Evolutionary conservation across 371 early-diverging fungal species (phyloP).

Genomic region (Massospora cicadina): DNA sequence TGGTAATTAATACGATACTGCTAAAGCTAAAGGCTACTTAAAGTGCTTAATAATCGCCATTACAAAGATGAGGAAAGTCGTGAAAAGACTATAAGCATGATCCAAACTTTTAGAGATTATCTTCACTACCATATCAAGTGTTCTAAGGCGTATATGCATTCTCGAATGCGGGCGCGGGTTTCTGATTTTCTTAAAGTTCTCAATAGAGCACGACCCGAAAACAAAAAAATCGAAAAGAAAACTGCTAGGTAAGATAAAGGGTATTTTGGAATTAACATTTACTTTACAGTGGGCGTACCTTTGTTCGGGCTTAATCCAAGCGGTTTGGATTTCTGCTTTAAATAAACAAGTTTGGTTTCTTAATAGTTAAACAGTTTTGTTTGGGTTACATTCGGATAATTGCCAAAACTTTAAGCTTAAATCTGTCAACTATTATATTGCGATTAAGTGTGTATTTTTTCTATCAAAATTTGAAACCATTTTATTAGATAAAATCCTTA

Average conservation of each 20-base stretch:
- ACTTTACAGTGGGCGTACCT: conserved; percentile 7
- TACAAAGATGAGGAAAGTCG: conserved; percentile 48
- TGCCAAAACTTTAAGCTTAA: too few relatives aligned
- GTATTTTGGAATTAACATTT: neutral
- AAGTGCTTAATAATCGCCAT: conserved; percentile 89
- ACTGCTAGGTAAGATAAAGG: conserved; percentile 44
- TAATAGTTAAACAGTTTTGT: too few relatives aligned
- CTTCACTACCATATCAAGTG: conserved; percentile 98
- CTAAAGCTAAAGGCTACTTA: neutral
- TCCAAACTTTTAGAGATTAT: conserved; percentile 94
- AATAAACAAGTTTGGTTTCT: too few relatives aligned
- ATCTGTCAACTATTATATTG: too few relatives aligned
- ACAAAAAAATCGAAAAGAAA: conserved; percentile 63
- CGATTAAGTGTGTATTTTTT: too few relatives aligned
- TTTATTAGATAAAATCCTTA: too few relatives aligned
- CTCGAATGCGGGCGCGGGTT: conserved; percentile 90
- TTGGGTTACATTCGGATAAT: too few relatives aligned
- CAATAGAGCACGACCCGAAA: conserved; percentile 92
- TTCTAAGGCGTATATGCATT: conserved; percentile 96
- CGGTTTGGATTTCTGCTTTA: too few relatives aligned
- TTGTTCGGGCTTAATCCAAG: conserved; percentile 6
- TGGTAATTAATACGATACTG: conserved; percentile 29
- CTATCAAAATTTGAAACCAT: too few relatives aligned
- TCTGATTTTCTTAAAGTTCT: conserved; percentile 91
- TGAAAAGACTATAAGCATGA: conserved; percentile 76